Evolutionary conservation across 352 stramenopile species (phyloP).

Genomic region (Globisporangium nodosum): DNA sequence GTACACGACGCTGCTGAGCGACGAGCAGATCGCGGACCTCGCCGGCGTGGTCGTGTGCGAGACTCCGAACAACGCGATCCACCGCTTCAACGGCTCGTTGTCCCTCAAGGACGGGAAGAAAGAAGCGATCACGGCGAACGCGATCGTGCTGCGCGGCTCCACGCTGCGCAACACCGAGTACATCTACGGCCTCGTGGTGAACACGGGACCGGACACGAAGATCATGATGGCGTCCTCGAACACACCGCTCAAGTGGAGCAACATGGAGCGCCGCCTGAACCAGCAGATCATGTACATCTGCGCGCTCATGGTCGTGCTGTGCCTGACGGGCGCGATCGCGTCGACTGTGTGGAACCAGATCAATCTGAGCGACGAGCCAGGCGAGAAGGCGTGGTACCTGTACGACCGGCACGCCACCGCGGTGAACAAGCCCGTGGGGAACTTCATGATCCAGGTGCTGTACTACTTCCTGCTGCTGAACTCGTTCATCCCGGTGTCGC

Average conservation of each 20-base stretch:
- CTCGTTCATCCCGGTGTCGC: slow-evolving; percentile 93
- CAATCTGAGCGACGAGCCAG: slow-evolving; percentile 36
- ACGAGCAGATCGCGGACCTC: slow-evolving; percentile 46
- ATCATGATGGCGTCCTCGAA: slow-evolving; percentile 87
- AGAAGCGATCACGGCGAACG: slow-evolving; percentile 73
- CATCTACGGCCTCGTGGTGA: slow-evolving; percentile 89
- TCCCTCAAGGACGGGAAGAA: slow-evolving; percentile 47
- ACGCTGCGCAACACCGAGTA: slow-evolving; percentile 90
- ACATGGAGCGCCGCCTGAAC: slow-evolving; percentile 81
- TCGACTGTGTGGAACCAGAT: slow-evolving; percentile 65
- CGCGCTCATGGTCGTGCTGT: slow-evolving; percentile 72
- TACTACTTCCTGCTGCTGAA: slow-evolving; percentile 93
- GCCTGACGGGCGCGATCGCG: slow-evolving; percentile 50
- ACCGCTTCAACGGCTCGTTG: slow-evolving; percentile 88
- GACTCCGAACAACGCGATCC: slow-evolving; percentile 87
- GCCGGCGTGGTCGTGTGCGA: slow-evolving; percentile 70
- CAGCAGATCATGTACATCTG: slow-evolving; percentile 84
- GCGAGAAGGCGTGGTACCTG: slow-evolving; percentile 64
- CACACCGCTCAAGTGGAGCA: slow-evolving; percentile 84
- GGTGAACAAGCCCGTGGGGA: slow-evolving; percentile 49
- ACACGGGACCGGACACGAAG: slow-evolving; percentile 87
- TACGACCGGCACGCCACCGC: slow-evolving; percentile 43
- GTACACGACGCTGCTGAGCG: slow-evolving; percentile 56
- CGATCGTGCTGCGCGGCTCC: slow-evolving; percentile 83
- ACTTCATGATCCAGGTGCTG: slow-evolving; percentile 89